Evolutionary conservation across 352 stramenopile species (phyloP), one percentile per base, ranked within the genome.

Genomic region (Phytopythium vexans): DNA sequence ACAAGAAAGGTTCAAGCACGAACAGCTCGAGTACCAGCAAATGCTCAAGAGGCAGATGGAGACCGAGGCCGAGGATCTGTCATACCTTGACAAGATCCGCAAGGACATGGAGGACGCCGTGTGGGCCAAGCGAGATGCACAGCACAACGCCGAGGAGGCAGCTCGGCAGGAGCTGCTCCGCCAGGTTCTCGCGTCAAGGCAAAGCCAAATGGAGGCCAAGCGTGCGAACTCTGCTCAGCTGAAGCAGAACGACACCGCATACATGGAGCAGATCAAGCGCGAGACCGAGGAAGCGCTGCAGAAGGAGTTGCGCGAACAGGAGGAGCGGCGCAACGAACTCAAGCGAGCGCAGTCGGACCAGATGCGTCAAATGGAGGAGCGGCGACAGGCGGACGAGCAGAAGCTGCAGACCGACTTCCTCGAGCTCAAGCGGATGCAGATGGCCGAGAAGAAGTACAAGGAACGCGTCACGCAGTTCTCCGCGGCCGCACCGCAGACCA

Each of bases 61-160:
- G 38, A 72, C 70, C 9, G 76, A 91, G 36, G 79, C 74, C 7
- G 78, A 90, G 54, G 80, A 93, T 41, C 58, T 74, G 37, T 83
- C 78, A 31, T 66, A 77, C 16, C 42, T 89, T 41, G 80, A 90
- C 52, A 75, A 79, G 21, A 82, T 93, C 46, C 81, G 83, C 14
- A 78, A 86, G 35, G 74, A 90, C n/a, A 90, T 92, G 81, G 83
- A 93, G 49, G 65, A 86, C 16, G 52, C 83, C 27, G 80, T 93
- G 10, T 91, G 82, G 82, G 70, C 72, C 6, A 90, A 90, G 56
- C 78, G 69, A 3, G 82, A 93, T 27, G 80, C 75, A 7, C 72
- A 91, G 52, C 74, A 93, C 51, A 62, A 76, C 15, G 76, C 78
- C 11, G 82, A 93, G 51, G 76, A 90, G 59, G 72, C 71, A 8